Base-by-base conservation (phyloP, 1,284 basidiomycete genomes). In the Heterobasidion occidentale region DNA sequence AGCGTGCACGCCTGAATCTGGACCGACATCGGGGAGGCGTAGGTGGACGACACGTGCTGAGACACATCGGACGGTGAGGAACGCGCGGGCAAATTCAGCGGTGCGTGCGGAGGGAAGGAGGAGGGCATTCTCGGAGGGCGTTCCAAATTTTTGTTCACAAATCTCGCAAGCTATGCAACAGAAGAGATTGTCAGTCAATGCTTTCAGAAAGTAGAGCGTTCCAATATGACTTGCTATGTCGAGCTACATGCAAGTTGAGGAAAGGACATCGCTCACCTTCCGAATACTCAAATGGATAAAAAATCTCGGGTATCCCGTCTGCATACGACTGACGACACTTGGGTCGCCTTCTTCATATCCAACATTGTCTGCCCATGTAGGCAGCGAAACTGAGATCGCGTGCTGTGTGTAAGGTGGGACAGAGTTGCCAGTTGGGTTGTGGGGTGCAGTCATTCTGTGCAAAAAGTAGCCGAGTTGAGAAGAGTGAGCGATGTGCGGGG, bases 311-410 rank as follows among this genome's bases (percentile, higher is more conserved):
- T 99, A 99, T n/a, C 96, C 97, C 5, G 87, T 86, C 56, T 90
- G 81, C 94, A 98, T 95, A 15, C 75, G 77, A 56, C 91, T 80
- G 2, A 89, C 69, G 7, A 99, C 86, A 42, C 93, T 80, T 63
- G 86, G 83, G n/a, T 90, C 85, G 12, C 94, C 94, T 65, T 94
- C 90, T 70, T 98, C 96, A 64, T 98, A 99, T 12, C 80, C 95
- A 51, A 99, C 83, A 63, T 90, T 94, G 71, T 98, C 97, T 53
- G 77, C 75, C 96, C 96, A 99, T 17, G 83, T 92, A 0, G 97
- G 97, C 0, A 99, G 79, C 7, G 94, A 98, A n/a, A 98, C 95
- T 1, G 94, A 96, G 59, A 98, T 94, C 44, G 97, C 97, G 67
- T 99, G 97, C 5, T 87, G 80, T 0, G 84, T 88, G 65, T 80